Percentiles rank a stretch among this genome's conserved stretches.
phyloP scores from a whole-genome alignment of 768 basidiomycete species.

The Tylopilus plumbeoviolaceoides region DNA sequence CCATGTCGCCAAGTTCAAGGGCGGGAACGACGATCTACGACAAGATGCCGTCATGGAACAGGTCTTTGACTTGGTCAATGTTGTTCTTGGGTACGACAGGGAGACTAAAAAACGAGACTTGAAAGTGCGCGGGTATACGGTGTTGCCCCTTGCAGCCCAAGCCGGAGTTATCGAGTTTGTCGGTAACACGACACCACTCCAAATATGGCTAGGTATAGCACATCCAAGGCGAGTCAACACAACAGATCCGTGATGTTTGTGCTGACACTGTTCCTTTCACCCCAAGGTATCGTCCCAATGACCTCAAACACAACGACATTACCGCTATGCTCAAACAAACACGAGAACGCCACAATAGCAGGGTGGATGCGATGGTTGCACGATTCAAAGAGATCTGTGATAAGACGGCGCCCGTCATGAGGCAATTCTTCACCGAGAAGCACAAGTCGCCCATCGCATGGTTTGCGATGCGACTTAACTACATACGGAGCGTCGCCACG shows the following conservation, averaged over 20 bases:
- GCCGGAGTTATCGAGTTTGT: conserved; percentile 93
- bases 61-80: conserved; percentile 87
- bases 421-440: conserved; percentile 89
- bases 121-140: conserved; percentile 78
- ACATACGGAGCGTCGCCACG: conserved; percentile 89
- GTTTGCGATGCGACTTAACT: conserved; percentile 88
- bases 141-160: conserved; percentile 75
- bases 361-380: conserved; percentile 29
- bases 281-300: conserved; percentile 62
- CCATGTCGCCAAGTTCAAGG: conserved; percentile 70
- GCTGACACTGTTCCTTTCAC: background rate
- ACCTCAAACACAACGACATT: conserved; percentile 38
- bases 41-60: conserved; percentile 99
- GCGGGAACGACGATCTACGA: conserved; percentile 85
- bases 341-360: conserved; percentile 29
- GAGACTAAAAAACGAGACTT: conserved; percentile 73
- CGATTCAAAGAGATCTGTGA: conserved; percentile 38
- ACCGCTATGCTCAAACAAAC: conserved; percentile 27
- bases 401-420: conserved; percentile 78
- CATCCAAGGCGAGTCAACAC: conserved; percentile 51
- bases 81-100: conserved; percentile 66
- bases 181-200: conserved; percentile 64
- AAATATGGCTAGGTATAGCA: conserved; percentile 55
- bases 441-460: conserved; percentile 87
- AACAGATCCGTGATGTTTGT: background rate